A percentile compares a stretch with the other conserved stretches of the same genome.
These are phyloP conservation scores for Jaapia argillacea DNA, from an alignment of 768 basidiomycete genomes.

Conservation along the genomic window DNA sequence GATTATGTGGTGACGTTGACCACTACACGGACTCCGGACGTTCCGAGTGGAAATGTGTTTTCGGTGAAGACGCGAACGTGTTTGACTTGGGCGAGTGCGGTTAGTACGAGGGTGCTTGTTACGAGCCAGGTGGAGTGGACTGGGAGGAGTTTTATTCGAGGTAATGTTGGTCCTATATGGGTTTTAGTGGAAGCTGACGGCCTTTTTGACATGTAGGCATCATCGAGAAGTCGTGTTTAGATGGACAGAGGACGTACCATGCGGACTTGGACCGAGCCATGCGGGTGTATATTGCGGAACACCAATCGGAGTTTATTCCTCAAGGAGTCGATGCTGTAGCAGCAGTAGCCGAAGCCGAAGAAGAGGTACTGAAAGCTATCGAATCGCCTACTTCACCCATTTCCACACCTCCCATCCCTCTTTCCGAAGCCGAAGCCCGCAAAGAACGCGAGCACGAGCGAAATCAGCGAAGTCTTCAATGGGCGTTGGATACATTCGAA, in stretches of 20 bases:
- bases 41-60: constrained; percentile 90
- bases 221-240: constrained; percentile 84
- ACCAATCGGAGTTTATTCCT: constrained; percentile 83
- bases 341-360: constrained; percentile 36
- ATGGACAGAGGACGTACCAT: constrained; percentile 88
- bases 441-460: constrained; percentile 61
- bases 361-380: constrained; percentile 13
- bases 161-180: constrained; percentile 27
- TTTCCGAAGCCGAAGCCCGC: constrained; percentile 21
- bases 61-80: constrained; percentile 92
- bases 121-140: constrained; percentile 95
- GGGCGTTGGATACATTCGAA: constrained; percentile 82
- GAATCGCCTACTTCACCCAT: neutral
- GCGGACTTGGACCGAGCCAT: constrained; percentile 75
- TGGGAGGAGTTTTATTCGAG: constrained; percentile 92
- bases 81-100: constrained; percentile 83
- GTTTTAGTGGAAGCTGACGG: neutral
- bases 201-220: constrained; percentile 52
- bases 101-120: constrained; percentile 71
- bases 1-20: constrained; percentile 77
- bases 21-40: constrained; percentile 88
- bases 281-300: constrained; percentile 81
- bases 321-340: constrained; percentile 60
- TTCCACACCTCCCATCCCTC: neutral
- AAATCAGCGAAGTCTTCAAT: constrained; percentile 66